Percentiles rank a stretch among this genome's conserved stretches.
Conservation (phyloP, 108 stramenopile genomes). For the Skeletonema tropicum region DNA sequence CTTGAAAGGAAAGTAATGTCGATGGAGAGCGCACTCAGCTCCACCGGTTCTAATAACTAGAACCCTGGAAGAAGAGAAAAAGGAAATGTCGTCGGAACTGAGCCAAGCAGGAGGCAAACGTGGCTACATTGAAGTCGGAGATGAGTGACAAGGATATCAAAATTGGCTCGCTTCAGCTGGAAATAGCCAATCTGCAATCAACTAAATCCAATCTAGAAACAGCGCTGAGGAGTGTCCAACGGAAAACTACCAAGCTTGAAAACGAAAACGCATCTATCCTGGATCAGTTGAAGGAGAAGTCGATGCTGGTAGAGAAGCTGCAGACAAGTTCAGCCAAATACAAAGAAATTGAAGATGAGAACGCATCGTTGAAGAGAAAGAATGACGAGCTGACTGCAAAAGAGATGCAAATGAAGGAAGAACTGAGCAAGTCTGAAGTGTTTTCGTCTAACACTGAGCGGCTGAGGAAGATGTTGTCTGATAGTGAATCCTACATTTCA, state of each 20-base stretch:
- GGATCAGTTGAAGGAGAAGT: constrained; percentile 26
- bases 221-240: constrained; percentile 13
- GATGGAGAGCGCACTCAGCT: constrained; percentile 27
- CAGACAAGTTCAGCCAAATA: constrained; percentile 15
- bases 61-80: constrained; percentile 31
- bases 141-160: constrained; percentile 20
- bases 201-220: constrained; percentile 9
- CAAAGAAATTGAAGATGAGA: constrained; percentile 28
- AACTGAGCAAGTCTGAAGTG: constrained; percentile 26
- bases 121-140: constrained; percentile 1
- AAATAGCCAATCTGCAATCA: constrained; percentile 20
- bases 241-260: constrained; percentile 16
- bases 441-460: constrained; percentile 33
- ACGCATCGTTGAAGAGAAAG: constrained; percentile 18
- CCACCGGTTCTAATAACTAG: constrained; percentile 22
- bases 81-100: constrained; percentile 9
- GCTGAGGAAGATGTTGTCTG: constrained; percentile 32
- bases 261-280: constrained; percentile 27
- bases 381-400: constrained; percentile 36
- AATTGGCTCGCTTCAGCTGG: constrained; percentile 11
- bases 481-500: constrained; percentile 41
- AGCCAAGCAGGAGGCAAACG: constrained; percentile 4
- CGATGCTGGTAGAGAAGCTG: constrained; percentile 17
- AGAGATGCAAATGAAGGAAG: constrained; percentile 21
- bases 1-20: constrained; percentile 29